Evolutionary conservation across 352 stramenopile genomes (phyloP).

Genomic region (Pythium folliculosum): DNA sequence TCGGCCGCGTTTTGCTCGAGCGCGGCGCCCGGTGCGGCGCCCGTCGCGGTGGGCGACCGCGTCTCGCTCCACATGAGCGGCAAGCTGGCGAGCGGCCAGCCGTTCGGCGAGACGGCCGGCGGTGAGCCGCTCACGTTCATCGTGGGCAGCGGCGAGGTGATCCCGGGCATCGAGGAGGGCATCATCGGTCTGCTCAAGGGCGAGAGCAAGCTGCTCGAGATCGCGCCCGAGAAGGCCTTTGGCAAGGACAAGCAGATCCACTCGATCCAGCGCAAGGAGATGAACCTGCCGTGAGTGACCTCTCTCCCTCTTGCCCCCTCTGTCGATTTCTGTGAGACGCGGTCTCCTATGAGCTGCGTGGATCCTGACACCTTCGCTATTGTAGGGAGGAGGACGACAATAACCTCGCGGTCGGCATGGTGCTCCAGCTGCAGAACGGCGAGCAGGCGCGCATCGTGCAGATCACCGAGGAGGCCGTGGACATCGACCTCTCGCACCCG

Average conservation of each 20-base stretch:
- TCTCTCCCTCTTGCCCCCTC: too few relatives aligned
- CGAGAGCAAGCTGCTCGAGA: slow-evolving; percentile 60
- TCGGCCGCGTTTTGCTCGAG: slow-evolving; percentile 31
- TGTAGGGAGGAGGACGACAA: slow-evolving; percentile 59
- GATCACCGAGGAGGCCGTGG: slow-evolving; percentile 66
- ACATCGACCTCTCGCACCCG: slow-evolving; percentile 74
- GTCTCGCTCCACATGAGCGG: slow-evolving; percentile 72
- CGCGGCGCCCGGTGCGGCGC: slow-evolving; percentile 19
- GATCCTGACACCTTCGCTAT: not conserved
- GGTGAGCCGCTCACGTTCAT: slow-evolving; percentile 68
- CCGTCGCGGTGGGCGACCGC: slow-evolving; percentile 61
- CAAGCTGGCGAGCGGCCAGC: slow-evolving; percentile 57
- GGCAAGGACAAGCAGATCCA: slow-evolving; percentile 62
- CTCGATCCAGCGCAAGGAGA: slow-evolving; percentile 66
- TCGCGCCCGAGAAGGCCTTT: slow-evolving; percentile 69
- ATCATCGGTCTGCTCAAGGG: slow-evolving; percentile 70
- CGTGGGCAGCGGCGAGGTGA: slow-evolving; percentile 66
- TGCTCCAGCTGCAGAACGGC: slow-evolving; percentile 60
- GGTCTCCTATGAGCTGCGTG: too few relatives aligned
- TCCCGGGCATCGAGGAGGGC: slow-evolving; percentile 69
- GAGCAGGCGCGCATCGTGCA: slow-evolving; percentile 67
- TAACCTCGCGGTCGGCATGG: slow-evolving; percentile 61
- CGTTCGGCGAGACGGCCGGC: slow-evolving; percentile 53
- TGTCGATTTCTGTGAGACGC: too few relatives aligned
- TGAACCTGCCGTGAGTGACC: slow-evolving; percentile 59